Percentiles rank a stretch among this genome's conserved stretches.
Conservation (phyloP, 129 eudicot species). For the Logfia minima region DNA sequence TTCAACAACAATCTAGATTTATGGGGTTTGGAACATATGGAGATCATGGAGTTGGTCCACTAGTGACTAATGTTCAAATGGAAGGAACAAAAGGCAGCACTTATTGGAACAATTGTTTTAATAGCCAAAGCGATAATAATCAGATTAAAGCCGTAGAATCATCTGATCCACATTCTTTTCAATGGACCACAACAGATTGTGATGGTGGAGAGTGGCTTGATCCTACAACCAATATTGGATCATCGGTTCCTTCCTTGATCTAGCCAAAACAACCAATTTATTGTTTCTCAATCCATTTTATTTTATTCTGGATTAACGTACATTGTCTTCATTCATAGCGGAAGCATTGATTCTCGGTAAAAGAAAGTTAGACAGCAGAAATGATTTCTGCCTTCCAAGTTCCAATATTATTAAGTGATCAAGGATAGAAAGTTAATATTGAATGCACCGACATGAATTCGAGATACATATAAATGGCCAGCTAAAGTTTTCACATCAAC, state of each 20-base stretch:
- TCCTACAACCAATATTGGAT: slow-evolving; percentile 52
- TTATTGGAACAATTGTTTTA: slow-evolving; percentile 37
- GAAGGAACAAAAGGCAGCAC: slow-evolving; percentile 46
- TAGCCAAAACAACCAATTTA: slow-evolving; percentile 25
- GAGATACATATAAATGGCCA: slow-evolving; percentile 12
- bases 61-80: slow-evolving; percentile 38
- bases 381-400: slow-evolving; percentile 34
- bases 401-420: slow-evolving; percentile 14
- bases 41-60: slow-evolving; percentile 21
- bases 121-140: slow-evolving; percentile 36
- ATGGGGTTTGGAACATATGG: slow-evolving; percentile 35
- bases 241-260: slow-evolving; percentile 66
- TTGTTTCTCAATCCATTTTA: background rate
- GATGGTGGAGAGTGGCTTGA: slow-evolving; percentile 74
- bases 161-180: slow-evolving; percentile 49
- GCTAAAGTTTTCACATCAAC: slow-evolving; percentile 27
- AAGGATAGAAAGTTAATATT: slow-evolving; percentile 36
- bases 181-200: slow-evolving; percentile 52
- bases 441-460: background rate
- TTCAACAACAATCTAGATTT: slow-evolving; percentile 47
- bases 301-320: background rate
- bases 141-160: slow-evolving; percentile 37
- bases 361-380: slow-evolving; percentile 49
- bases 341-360: slow-evolving; percentile 25
- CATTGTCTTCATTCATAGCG: background rate